Evolutionary conservation across 257 asterid species (phyloP).

Genomic region (Solanum pinnatisectum): DNA sequence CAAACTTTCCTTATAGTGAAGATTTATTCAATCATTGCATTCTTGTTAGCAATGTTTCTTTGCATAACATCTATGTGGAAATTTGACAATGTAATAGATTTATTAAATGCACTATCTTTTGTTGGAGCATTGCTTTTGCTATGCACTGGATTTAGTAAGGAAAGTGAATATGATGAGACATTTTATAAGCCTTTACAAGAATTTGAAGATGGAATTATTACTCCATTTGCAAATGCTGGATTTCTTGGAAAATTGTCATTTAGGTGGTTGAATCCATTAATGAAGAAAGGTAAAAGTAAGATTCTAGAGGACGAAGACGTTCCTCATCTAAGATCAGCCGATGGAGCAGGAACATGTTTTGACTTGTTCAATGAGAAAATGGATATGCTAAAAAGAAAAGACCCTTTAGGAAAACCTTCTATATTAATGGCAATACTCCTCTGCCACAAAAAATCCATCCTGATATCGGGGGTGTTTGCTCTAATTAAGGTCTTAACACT

Average conservation of each 20-base stretch:
- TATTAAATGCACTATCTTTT: background rate
- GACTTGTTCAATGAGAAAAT: background rate
- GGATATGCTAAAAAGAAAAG: background rate
- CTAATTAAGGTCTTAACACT: background rate
- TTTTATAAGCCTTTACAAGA: background rate
- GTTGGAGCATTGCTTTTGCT: background rate
- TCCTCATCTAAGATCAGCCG: background rate
- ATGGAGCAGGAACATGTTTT: background rate
- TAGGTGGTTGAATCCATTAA: slow-evolving; percentile 16
- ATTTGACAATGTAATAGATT: background rate
- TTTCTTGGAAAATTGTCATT: background rate
- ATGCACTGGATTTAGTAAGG: background rate
- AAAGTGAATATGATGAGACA: background rate
- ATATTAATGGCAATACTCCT: background rate
- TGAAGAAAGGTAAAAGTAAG: slow-evolving; percentile 2
- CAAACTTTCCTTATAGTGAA: background rate
- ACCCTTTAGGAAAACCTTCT: background rate
- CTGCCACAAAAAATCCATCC: background rate
- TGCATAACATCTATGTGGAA: background rate
- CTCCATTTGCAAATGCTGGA: slow-evolving; percentile 6
- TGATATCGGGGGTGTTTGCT: slow-evolving; percentile 7
- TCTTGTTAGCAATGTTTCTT: background rate
- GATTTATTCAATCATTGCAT: background rate
- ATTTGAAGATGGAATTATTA: background rate
- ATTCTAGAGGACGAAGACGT: background rate